phyloP scores from a whole-genome alignment of 306 rosid species.

The Glycyrrhiza uralensis region DNA sequence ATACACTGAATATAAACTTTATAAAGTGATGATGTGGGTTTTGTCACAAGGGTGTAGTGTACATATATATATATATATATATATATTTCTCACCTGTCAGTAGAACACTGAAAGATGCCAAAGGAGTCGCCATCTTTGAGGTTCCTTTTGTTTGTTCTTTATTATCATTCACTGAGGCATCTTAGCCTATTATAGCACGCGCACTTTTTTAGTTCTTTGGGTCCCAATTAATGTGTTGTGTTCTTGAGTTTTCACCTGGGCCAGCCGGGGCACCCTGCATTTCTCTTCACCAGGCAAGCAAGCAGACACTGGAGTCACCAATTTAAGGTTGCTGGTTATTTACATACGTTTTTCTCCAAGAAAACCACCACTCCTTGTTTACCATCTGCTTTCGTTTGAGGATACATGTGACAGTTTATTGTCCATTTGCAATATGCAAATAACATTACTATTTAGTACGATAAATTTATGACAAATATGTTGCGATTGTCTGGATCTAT shows the following conservation, averaged over 20 bases:
- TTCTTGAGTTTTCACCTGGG: not conserved
- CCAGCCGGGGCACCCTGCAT: not conserved
- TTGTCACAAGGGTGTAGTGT: constrained; percentile 17
- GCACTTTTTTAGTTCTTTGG: constrained; percentile 15
- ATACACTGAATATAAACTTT: too few species aligned
- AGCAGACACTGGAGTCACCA: not conserved
- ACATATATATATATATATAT: too few species aligned
- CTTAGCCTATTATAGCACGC: constrained; percentile 24
- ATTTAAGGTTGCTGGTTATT: not conserved
- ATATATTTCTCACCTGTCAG: constrained; percentile 1
- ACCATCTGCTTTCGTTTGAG: too few species aligned
- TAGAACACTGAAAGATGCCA: constrained; percentile 30
- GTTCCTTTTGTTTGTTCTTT: constrained; percentile 40
- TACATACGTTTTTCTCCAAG: not conserved
- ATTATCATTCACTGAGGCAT: constrained; percentile 34
- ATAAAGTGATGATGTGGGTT: too few species aligned
- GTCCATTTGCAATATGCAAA: too few species aligned
- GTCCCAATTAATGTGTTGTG: constrained; percentile 26
- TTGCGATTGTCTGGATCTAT: too few species aligned
- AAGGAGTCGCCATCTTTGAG: constrained; percentile 28
- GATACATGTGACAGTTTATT: not conserved
- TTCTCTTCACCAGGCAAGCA: not conserved
- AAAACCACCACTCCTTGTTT: too few species aligned
- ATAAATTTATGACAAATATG: too few species aligned
- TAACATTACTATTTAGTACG: too few species aligned